Evolutionary conservation across 495 filamentous ascomycete genomes (phyloP).

Genomic region (Annulohypoxylon moriforme): DNA sequence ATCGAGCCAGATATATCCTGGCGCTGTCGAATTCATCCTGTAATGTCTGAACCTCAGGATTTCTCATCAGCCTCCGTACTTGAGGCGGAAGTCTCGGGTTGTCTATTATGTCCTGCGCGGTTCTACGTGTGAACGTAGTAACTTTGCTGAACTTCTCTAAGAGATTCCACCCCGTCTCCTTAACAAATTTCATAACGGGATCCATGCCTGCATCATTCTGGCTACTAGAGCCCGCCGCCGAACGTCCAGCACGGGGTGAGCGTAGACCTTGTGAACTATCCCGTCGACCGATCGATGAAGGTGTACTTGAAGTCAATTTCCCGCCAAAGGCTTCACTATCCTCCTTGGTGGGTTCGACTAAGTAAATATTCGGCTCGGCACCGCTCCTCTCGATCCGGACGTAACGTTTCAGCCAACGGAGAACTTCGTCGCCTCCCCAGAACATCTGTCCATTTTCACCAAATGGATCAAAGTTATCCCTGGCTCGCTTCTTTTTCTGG

Average conservation of each 20-base stretch:
- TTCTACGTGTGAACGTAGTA: constrained; percentile 91
- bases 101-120: constrained; percentile 90
- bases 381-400: constrained; percentile 81
- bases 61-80: constrained; percentile 83
- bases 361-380: constrained; percentile 87
- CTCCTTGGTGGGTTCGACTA: constrained; percentile 86
- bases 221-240: constrained; percentile 46
- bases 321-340: constrained; percentile 84
- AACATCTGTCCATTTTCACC: constrained; percentile 85
- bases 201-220: constrained; percentile 84
- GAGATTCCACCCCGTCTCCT: constrained; percentile 95
- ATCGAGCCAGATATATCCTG: constrained; percentile 89
- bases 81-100: constrained; percentile 90
- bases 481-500: constrained; percentile 85
- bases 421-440: constrained; percentile 96
- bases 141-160: constrained; percentile 96
- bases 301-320: constrained; percentile 59
- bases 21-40: constrained; percentile 98
- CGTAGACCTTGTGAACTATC: constrained; percentile 53
- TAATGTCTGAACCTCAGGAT: constrained; percentile 93
- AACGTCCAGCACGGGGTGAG: constrained; percentile 41
- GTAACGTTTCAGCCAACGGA: constrained; percentile 90
- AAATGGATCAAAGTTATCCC: constrained; percentile 91
- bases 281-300: constrained; percentile 54
- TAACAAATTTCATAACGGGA: constrained; percentile 91